These are phyloP conservation scores for Candida tetrigidarum DNA, from an alignment of 1,139 yeast species.

Conservation along the genomic window DNA sequence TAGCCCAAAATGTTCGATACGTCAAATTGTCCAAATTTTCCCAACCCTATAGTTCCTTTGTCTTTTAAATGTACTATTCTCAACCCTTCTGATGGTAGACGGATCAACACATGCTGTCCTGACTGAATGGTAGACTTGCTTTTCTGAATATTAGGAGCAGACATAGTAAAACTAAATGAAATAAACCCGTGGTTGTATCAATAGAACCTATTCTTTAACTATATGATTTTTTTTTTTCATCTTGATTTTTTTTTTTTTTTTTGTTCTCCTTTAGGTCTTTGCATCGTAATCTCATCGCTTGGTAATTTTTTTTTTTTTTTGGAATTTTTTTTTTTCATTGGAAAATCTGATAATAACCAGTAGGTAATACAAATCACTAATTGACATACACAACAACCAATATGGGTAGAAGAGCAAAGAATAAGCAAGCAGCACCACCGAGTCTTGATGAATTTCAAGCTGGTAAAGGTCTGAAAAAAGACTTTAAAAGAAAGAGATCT, in stretches of 20 bases:
- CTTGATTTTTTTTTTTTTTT: conserved; percentile 7
- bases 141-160: conserved; percentile 8
- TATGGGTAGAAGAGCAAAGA: conserved; percentile 93
- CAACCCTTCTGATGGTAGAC: conserved; percentile 80
- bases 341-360: too few relatives aligned
- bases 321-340: too few relatives aligned
- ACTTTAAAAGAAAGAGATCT: conserved; percentile 34
- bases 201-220: too few relatives aligned
- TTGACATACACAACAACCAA: conserved; percentile 10
- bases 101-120: conserved; percentile 64
- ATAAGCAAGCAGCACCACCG: conserved; percentile 92
- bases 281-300: conserved; percentile 9
- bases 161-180: too few relatives aligned
- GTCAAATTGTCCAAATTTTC: conserved; percentile 88
- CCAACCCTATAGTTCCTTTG: conserved; percentile 68
- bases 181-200: too few relatives aligned
- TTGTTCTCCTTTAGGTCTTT: too few relatives aligned
- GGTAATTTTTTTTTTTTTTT: conserved; percentile 8
- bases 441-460: conserved; percentile 79
- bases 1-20: conserved; percentile 78
- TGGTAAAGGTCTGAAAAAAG: conserved; percentile 51
- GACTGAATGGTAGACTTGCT: conserved; percentile 34
- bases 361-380: not conserved
- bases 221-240: too few relatives aligned
- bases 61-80: conserved; percentile 69